Conservation (phyloP, 2,329 filamentous ascomycete species). For the Gliomastix tumulicola region DNA sequence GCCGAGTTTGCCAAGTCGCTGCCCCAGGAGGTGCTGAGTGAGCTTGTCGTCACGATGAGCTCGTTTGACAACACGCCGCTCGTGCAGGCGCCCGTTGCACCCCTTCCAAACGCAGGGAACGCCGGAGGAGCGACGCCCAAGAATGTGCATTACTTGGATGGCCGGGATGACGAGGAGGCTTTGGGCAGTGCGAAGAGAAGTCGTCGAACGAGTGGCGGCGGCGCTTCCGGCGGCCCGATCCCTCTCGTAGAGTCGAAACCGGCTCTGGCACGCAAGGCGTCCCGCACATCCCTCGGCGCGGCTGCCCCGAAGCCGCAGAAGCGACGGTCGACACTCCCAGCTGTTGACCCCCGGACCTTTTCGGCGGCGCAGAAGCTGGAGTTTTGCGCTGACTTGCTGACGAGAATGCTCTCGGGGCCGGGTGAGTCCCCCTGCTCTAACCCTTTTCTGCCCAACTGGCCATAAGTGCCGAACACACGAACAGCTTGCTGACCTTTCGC, state of each 20-base stretch:
- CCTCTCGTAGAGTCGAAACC: slow-evolving; percentile 11
- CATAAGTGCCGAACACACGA: too few relatives aligned
- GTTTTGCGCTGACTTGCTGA: slow-evolving; percentile 51
- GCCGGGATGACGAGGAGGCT: slow-evolving; percentile 30
- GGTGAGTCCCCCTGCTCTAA: slow-evolving; percentile 29
- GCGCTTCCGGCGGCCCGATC: slow-evolving; percentile 6
- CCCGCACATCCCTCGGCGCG: slow-evolving; percentile 18
- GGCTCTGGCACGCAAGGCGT: slow-evolving; percentile 17
- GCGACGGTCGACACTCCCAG: slow-evolving; percentile 22
- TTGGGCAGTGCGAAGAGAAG: slow-evolving; percentile 26
- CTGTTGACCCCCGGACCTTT: slow-evolving; percentile 21
- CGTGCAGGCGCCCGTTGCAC: slow-evolving; percentile 16
- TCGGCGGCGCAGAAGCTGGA: slow-evolving; percentile 39
- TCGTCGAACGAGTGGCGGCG: slow-evolving; percentile 25
- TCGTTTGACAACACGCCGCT: slow-evolving; percentile 35
- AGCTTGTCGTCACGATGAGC: slow-evolving; percentile 57
- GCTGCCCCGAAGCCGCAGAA: slow-evolving; percentile 28
- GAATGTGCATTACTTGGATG: slow-evolving; percentile 42
- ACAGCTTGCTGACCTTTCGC: not conserved
- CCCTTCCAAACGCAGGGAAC: slow-evolving; percentile 8
- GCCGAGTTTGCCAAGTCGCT: slow-evolving; percentile 53
- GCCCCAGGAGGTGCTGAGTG: slow-evolving; percentile 55
- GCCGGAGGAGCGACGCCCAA: slow-evolving; percentile 25
- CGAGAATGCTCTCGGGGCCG: slow-evolving; percentile 55
- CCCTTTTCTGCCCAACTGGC: too few relatives aligned